These are phyloP conservation scores for Monosporozyma yasuniensis DNA, from an alignment of 805 yeast species.

Conservation along the genomic window DNA sequence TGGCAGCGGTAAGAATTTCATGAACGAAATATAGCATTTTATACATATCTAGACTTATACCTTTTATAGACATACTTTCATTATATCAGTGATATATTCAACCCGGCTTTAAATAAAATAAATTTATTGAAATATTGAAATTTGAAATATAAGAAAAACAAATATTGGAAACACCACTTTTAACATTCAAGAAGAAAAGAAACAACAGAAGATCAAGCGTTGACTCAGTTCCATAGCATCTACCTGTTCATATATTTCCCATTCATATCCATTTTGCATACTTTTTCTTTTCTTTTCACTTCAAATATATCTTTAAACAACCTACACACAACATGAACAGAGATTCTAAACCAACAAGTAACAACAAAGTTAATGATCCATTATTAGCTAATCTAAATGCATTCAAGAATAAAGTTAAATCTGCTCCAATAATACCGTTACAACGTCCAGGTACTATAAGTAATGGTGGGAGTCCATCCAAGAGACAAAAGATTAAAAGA, in stretches of 20 bases:
- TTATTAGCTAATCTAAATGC: conserved; percentile 53
- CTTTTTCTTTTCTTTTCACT: neutral
- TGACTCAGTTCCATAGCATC: neutral
- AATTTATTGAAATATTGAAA: neutral
- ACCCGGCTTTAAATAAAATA: neutral
- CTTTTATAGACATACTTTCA: neutral
- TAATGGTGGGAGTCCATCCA: conserved; percentile 8
- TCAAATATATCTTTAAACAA: neutral
- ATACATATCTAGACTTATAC: neutral
- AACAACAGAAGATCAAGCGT: neutral
- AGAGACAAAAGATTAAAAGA: conserved; percentile 8
- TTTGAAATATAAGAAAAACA: neutral
- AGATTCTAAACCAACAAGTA: neutral
- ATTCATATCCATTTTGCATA: neutral
- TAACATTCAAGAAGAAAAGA: neutral
- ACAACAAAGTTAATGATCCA: conserved; percentile 26
- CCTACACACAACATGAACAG: conserved; percentile 2
- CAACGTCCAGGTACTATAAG: conserved; percentile 14
- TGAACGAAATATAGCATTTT: conserved; percentile 8
- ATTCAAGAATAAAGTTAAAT: conserved; percentile 51
- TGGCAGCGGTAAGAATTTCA: conserved; percentile 36
- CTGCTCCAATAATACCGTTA: conserved; percentile 45
- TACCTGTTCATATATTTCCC: neutral
- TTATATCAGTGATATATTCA: neutral
- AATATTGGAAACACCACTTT: neutral